Percentiles rank a stretch among this genome's conserved stretches.
These are phyloP conservation scores for Anisodus tanguticus DNA, from an alignment of 257 asterid species.

Conservation along the genomic window DNA sequence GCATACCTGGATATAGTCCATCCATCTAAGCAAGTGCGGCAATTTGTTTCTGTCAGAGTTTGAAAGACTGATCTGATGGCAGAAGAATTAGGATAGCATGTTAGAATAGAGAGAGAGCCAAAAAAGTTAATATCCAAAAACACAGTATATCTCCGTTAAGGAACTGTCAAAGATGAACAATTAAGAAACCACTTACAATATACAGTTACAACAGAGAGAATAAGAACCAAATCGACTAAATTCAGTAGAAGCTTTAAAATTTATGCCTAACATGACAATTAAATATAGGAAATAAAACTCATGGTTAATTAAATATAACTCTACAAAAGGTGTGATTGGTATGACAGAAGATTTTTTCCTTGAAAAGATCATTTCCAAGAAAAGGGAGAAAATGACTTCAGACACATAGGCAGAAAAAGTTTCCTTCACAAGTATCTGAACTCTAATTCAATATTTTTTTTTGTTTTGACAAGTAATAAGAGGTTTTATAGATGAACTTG, in stretches of 20 bases:
- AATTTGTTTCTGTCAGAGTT: conserved; percentile 58
- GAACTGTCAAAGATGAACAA: not conserved
- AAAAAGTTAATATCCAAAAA: not conserved
- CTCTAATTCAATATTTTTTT: not conserved
- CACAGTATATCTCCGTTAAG: not conserved
- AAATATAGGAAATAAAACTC: not conserved
- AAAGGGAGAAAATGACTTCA: not conserved
- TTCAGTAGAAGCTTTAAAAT: not conserved
- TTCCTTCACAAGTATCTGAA: not conserved
- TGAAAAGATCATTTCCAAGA: not conserved
- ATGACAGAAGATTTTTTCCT: not conserved
- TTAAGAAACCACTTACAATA: not conserved
- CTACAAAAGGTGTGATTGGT: not conserved
- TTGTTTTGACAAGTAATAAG: not conserved
- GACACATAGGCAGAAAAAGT: not conserved
- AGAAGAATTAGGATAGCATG: conserved; percentile 28
- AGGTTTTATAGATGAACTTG: conserved; percentile 5
- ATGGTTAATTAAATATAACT: not conserved
- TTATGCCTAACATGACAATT: conserved; percentile 6
- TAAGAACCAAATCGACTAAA: not conserved
- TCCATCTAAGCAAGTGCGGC: conserved; percentile 85
- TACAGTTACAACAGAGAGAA: conserved; percentile 6
- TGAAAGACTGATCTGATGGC: conserved; percentile 62
- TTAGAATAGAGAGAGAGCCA: not conserved
- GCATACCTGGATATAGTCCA: conserved; percentile 84